Conservation (phyloP, 257 asterid species). For the Solanum neorickii region DNA sequence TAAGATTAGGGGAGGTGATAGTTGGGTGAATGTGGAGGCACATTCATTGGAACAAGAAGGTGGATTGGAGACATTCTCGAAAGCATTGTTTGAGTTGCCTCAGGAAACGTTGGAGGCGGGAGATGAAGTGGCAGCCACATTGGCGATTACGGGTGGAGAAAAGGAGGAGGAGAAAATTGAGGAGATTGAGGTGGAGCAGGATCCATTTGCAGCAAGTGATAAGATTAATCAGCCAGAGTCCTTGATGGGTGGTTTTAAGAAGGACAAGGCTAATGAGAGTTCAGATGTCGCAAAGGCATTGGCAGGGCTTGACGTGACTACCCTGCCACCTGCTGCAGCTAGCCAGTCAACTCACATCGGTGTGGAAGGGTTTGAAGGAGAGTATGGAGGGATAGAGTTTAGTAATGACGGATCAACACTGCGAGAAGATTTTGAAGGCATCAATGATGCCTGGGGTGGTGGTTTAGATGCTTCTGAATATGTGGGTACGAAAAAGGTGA, state of each 20-base stretch:
- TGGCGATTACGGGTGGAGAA: slow-evolving; percentile 57
- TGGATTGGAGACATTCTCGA: slow-evolving; percentile 44
- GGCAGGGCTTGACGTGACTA: slow-evolving; percentile 82
- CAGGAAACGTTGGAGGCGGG: slow-evolving; percentile 77
- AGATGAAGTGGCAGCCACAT: slow-evolving; percentile 71
- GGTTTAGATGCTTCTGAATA: slow-evolving; percentile 95
- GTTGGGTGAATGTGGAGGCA: slow-evolving; percentile 59
- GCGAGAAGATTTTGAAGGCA: slow-evolving; percentile 90
- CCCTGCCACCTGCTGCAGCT: slow-evolving; percentile 91
- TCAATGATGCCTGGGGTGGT: slow-evolving; percentile 97
- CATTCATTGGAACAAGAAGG: slow-evolving; percentile 55
- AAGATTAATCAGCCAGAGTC: slow-evolving; percentile 78
- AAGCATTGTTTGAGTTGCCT: slow-evolving; percentile 68
- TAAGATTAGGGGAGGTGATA: slow-evolving; percentile 91
- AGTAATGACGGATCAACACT: slow-evolving; percentile 64
- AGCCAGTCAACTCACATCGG: slow-evolving; percentile 86
- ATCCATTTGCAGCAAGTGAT: slow-evolving; percentile 97
- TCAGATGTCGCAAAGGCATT: slow-evolving; percentile 72
- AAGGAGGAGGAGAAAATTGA: slow-evolving; percentile 48
- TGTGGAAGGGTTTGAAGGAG: slow-evolving; percentile 96
- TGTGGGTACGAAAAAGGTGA: slow-evolving; percentile 76
- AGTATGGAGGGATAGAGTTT: slow-evolving; percentile 95
- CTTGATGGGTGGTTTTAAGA: slow-evolving; percentile 85
- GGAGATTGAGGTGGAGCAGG: slow-evolving; percentile 66
- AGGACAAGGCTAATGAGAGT: slow-evolving; percentile 53